phyloP scores from a whole-genome alignment of 257 asterid genomes.

The Solanum lycopersicoides region DNA sequence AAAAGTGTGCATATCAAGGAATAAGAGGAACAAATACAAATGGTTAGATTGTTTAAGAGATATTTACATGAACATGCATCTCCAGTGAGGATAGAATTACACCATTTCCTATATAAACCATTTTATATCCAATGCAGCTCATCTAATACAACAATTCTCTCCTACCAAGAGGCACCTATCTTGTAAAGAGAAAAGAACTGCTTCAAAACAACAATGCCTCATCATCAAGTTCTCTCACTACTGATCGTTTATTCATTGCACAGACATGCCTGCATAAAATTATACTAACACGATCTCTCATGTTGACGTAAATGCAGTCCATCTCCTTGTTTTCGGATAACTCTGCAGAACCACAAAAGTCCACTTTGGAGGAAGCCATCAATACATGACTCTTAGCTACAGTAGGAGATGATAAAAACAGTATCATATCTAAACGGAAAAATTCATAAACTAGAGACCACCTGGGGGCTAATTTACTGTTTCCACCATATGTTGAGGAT shows the following conservation, averaged over 20 bases:
- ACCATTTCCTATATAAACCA: background rate
- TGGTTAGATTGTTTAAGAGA: background rate
- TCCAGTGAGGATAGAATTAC: background rate
- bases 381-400: background rate
- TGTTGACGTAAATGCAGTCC: background rate
- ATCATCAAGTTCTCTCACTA: background rate
- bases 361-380: background rate
- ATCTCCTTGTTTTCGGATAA: background rate
- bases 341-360: background rate
- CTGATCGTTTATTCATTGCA: background rate
- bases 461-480: slow-evolving; percentile 12
- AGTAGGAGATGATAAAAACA: background rate
- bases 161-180: background rate
- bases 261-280: background rate
- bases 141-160: background rate
- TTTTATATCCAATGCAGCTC: background rate
- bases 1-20: background rate
- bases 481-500: slow-evolving; percentile 49
- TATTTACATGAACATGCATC: background rate
- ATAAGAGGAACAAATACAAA: background rate
- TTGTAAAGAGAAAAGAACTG: background rate
- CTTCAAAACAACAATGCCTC: background rate
- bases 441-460: background rate
- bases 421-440: background rate
- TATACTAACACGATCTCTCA: background rate